Evolutionary conservation across 1,284 basidiomycete genomes (phyloP).

Genomic region (Apiotrichum montevideense): DNA sequence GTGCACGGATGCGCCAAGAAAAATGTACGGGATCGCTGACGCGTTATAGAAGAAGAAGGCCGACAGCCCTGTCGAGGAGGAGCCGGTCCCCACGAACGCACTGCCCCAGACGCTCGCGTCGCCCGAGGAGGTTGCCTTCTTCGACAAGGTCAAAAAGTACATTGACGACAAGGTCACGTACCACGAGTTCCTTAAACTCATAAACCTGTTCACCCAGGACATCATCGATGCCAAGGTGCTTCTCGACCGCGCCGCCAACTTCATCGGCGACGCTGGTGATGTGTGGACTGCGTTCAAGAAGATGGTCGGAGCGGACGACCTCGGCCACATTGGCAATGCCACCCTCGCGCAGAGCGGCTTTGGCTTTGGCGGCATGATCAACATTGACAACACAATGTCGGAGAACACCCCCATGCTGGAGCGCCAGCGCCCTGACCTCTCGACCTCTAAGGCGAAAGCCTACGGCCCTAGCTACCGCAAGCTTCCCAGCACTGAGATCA

Average conservation of each 20-base stretch:
- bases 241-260: constrained; percentile 70
- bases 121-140: constrained; percentile 86
- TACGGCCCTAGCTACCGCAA: constrained; percentile 88
- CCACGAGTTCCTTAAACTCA: constrained; percentile 91
- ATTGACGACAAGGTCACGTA: constrained; percentile 81
- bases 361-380: constrained; percentile 45
- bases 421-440: constrained; percentile 53
- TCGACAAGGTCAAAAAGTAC: constrained; percentile 82
- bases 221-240: constrained; percentile 81
- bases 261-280: constrained; percentile 68
- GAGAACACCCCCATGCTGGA: constrained; percentile 59
- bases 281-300: constrained; percentile 81
- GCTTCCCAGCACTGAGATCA: constrained; percentile 78
- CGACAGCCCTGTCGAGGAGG: constrained; percentile 37
- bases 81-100: constrained; percentile 15
- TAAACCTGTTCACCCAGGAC: constrained; percentile 92
- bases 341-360: constrained; percentile 54
- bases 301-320: constrained; percentile 67
- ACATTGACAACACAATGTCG: constrained; percentile 50
- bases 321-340: constrained; percentile 69
- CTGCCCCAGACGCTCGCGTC: constrained; percentile 52
- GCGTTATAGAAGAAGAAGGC: constrained; percentile 25
- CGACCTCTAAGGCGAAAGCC: constrained; percentile 40
- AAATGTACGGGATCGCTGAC: no score
- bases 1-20: no score